Percentiles rank a stretch among this genome's conserved stretches.
Conservation (phyloP, 1,284 basidiomycete species). For the Cryptococcus maquisensis region DNA sequence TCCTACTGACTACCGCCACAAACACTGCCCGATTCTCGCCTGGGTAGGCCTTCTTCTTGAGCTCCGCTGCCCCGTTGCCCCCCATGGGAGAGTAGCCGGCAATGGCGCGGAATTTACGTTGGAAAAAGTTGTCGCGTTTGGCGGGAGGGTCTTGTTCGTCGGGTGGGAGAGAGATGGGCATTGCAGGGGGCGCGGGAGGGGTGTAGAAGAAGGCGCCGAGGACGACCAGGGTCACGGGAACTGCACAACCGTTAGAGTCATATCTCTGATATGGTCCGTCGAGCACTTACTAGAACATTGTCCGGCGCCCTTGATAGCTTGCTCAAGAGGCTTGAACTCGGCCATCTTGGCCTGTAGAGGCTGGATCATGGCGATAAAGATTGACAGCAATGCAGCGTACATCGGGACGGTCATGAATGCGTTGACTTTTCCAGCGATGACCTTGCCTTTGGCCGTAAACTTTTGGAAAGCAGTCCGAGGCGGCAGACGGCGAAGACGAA, state of each 20-base stretch:
- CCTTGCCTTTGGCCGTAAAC: conserved; percentile 30
- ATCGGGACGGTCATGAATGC: conserved; percentile 85
- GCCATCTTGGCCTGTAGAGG: conserved; percentile 69
- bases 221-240: conserved; percentile 84
- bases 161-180: conserved; percentile 2
- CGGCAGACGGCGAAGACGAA: conserved; percentile 25
- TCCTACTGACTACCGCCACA: conserved; percentile 66
- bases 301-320: conserved; percentile 66
- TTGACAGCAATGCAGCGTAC: conserved; percentile 70
- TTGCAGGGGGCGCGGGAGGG: conserved; percentile 22
- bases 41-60: conserved; percentile 34
- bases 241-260: conserved; percentile 17
- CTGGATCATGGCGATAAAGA: conserved; percentile 73
- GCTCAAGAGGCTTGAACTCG: conserved; percentile 62
- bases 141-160: neutral
- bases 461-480: conserved; percentile 27
- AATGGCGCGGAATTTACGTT: conserved; percentile 29
- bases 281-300: conserved; percentile 60
- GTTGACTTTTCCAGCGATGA: conserved; percentile 54
- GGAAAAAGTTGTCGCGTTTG: conserved; percentile 18
- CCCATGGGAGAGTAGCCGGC: neutral
- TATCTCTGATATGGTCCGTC: neutral
- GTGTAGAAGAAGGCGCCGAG: conserved; percentile 85
- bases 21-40: conserved; percentile 78
- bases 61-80: neutral